A percentile compares a stretch with the other conserved stretches of the same genome.
Conservation (phyloP, 2,329 filamentous ascomycete genomes). For the Aspergillus bombycis region DNA sequence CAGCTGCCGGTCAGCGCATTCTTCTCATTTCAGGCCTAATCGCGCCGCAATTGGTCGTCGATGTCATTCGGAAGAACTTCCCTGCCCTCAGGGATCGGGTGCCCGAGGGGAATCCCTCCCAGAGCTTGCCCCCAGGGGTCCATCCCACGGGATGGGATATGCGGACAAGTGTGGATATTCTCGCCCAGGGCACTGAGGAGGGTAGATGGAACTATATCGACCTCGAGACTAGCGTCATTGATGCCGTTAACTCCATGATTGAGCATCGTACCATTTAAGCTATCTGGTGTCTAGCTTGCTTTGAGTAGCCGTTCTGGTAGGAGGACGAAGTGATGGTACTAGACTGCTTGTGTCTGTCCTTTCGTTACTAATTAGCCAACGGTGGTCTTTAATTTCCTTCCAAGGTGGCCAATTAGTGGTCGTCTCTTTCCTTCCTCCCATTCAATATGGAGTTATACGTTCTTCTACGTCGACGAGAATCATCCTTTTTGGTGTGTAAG, state of each 20-base stretch:
- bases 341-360: too few relatives aligned
- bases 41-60: conserved; percentile 52
- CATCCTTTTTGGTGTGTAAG: too few relatives aligned
- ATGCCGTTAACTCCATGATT: conserved; percentile 29
- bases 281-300: too few relatives aligned
- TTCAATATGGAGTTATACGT: too few relatives aligned
- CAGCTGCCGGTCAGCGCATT: conserved; percentile 41
- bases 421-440: too few relatives aligned
- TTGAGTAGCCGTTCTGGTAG: too few relatives aligned
- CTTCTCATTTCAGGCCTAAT: conserved; percentile 54
- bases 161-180: conserved; percentile 16
- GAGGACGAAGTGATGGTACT: too few relatives aligned
- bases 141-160: conserved; percentile 27
- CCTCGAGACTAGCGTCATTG: conserved; percentile 30
- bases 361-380: too few relatives aligned
- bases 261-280: too few relatives aligned
- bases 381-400: too few relatives aligned
- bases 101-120: conserved; percentile 45
- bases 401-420: too few relatives aligned
- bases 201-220: conserved; percentile 28
- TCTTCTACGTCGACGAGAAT: too few relatives aligned
- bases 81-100: conserved; percentile 54
- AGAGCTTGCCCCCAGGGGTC: conserved; percentile 24
- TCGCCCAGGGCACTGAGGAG: conserved; percentile 19
- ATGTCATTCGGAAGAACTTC: conserved; percentile 52